Evolutionary conservation across 108 stramenopile genomes (phyloP).

Genomic region (Stephanodiscus triporus): DNA sequence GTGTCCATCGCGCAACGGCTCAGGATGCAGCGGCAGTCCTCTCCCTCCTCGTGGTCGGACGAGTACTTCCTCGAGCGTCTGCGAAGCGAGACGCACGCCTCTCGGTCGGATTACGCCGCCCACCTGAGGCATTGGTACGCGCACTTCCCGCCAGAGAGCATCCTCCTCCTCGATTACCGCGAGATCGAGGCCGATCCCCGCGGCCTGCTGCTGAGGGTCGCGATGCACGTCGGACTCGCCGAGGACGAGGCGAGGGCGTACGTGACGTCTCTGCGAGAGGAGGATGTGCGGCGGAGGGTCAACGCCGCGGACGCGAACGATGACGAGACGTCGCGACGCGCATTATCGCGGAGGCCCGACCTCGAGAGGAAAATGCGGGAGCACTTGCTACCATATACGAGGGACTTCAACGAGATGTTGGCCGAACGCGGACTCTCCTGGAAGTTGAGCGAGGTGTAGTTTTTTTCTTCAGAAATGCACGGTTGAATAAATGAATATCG

Average conservation of each 20-base stretch:
- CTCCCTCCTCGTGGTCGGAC: slow-evolving; percentile 43
- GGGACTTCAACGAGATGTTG: slow-evolving; percentile 51
- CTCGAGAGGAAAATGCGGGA: slow-evolving; percentile 52
- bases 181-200: slow-evolving; percentile 47
- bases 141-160: slow-evolving; percentile 43
- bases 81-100: slow-evolving; percentile 23
- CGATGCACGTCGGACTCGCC: slow-evolving; percentile 50
- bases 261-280: slow-evolving; percentile 26
- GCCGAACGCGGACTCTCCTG: slow-evolving; percentile 44
- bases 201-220: slow-evolving; percentile 33
- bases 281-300: slow-evolving; percentile 39
- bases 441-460: slow-evolving; percentile 34
- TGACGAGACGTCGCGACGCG: slow-evolving; percentile 1
- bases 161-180: slow-evolving; percentile 51
- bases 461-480: too few species aligned
- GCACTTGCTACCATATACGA: slow-evolving; percentile 39
- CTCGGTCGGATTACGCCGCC: slow-evolving; percentile 43
- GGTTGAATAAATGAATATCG: too few species aligned
- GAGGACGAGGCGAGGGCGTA: slow-evolving; percentile 32
- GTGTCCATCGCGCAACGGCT: slow-evolving; percentile 31
- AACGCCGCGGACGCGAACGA: slow-evolving; percentile 33
- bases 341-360: slow-evolving; percentile 32
- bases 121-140: slow-evolving; percentile 44
- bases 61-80: slow-evolving; percentile 55
- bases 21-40: slow-evolving; percentile 42